A percentile compares a stretch with the other conserved stretches of the same genome.
Evolutionary conservation across 78 protist species (phyloP).

Genomic region (Capsaspora owczarzaki): DNA sequence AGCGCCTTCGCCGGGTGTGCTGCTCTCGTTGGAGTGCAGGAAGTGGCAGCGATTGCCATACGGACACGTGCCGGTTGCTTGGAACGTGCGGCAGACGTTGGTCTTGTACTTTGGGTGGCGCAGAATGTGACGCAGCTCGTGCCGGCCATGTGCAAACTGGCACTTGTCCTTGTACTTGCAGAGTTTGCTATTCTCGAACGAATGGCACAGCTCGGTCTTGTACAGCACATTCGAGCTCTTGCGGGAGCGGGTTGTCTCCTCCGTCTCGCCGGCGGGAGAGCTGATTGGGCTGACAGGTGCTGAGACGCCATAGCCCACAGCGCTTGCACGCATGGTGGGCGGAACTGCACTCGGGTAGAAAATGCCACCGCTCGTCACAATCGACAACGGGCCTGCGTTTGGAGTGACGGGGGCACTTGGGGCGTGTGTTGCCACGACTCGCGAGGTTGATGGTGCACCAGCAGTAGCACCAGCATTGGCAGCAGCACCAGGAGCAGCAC

Average conservation of each 20-base stretch:
- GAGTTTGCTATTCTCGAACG: constrained; percentile 54
- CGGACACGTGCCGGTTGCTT: constrained; percentile 54
- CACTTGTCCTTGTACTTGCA: constrained; percentile 77
- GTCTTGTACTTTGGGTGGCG: constrained; percentile 76
- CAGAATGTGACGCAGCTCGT: constrained; percentile 50
- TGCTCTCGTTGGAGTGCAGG: constrained; percentile 36
- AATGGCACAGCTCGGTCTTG: constrained; percentile 80
- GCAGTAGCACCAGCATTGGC: too few species aligned
- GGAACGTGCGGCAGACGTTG: constrained; percentile 65
- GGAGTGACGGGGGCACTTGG: too few species aligned
- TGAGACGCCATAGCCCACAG: not conserved
- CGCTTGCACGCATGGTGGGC: not conserved
- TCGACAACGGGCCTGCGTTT: too few species aligned
- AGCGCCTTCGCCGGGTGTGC: too few species aligned
- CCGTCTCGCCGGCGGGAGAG: not conserved
- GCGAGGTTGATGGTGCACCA: too few species aligned
- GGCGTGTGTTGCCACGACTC: too few species aligned
- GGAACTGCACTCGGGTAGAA: too few species aligned
- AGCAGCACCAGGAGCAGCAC: too few species aligned
- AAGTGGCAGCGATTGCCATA: constrained; percentile 68
- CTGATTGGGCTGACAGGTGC: not conserved
- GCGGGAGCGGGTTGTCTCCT: not conserved
- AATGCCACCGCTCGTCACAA: too few species aligned
- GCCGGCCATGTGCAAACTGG: constrained; percentile 78
- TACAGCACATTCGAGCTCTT: constrained; percentile 24